Evolutionary conservation across 2,329 filamentous ascomycete genomes (phyloP).

Genomic region (Pyricularia grisea): DNA sequence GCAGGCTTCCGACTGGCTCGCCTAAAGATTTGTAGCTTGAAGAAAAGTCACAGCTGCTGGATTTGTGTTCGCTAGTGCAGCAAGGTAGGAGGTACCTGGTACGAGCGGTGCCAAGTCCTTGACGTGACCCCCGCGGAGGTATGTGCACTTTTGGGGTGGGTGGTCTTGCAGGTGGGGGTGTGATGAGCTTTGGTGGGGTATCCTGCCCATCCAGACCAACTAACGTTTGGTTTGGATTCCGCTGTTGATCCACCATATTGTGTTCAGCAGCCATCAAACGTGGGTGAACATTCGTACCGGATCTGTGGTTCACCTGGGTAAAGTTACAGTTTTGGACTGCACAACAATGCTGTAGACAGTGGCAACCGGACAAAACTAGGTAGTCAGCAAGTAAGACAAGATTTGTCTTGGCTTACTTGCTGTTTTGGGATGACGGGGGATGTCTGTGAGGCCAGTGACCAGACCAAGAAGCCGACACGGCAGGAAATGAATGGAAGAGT

Average conservation of each 20-base stretch:
- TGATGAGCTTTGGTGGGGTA: neutral
- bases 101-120: neutral
- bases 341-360: no score
- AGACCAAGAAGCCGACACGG: neutral
- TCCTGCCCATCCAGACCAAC: neutral
- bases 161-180: neutral
- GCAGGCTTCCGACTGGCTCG: neutral
- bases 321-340: neutral
- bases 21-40: neutral
- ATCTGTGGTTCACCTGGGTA: neutral
- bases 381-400: neutral
- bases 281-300: neutral
- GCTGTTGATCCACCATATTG: neutral
- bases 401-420: neutral
- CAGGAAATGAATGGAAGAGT: neutral
- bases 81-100: neutral
- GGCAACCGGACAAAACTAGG: neutral
- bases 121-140: neutral
- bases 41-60: neutral
- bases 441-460: neutral
- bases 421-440: neutral
- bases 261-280: neutral
- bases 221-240: neutral
- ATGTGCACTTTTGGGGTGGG: neutral
- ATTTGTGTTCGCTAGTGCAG: neutral